phyloP scores from a whole-genome alignment of 2,329 filamentous ascomycete species.

The Penicillium crustosum region DNA sequence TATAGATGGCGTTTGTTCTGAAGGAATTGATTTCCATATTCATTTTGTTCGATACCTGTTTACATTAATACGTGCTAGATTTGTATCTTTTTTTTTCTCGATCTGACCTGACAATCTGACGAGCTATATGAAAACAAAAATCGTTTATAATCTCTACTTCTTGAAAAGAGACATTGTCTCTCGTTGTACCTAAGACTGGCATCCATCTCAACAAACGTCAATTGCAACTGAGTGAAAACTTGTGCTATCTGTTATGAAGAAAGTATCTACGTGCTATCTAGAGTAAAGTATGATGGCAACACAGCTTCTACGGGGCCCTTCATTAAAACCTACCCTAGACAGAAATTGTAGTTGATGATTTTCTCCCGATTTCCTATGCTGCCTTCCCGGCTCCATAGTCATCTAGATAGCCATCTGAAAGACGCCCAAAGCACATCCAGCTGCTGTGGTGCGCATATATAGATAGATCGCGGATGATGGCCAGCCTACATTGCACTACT shows the following conservation, averaged over 20 bases:
- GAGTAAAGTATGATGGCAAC: neutral
- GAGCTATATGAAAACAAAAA: neutral
- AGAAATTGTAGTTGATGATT: neutral
- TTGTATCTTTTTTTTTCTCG: neutral
- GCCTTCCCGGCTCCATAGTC: neutral
- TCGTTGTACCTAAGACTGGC: neutral
- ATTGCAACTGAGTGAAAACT: neutral
- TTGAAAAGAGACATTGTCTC: neutral
- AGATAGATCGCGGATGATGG: neutral
- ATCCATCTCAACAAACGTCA: neutral
- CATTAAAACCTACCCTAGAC: no score
- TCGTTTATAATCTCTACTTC: neutral
- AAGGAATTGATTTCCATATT: constrained; percentile 17
- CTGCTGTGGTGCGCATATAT: neutral
- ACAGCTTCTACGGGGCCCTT: neutral
- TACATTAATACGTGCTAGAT: constrained; percentile 5
- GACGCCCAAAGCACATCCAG: neutral
- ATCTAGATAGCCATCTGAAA: neutral
- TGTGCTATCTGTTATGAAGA: neutral
- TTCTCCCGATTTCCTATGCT: neutral
- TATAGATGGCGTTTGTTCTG: constrained; percentile 35
- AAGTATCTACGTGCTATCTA: neutral
- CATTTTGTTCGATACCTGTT: constrained; percentile 16
- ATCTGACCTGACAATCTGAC: neutral
- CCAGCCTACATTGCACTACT: neutral